Percentiles rank a stretch among this genome's conserved stretches.
These are phyloP conservation scores for Microdochium trichocladiopsis DNA, from an alignment of 2,329 filamentous ascomycete species.

Conservation along the genomic window DNA sequence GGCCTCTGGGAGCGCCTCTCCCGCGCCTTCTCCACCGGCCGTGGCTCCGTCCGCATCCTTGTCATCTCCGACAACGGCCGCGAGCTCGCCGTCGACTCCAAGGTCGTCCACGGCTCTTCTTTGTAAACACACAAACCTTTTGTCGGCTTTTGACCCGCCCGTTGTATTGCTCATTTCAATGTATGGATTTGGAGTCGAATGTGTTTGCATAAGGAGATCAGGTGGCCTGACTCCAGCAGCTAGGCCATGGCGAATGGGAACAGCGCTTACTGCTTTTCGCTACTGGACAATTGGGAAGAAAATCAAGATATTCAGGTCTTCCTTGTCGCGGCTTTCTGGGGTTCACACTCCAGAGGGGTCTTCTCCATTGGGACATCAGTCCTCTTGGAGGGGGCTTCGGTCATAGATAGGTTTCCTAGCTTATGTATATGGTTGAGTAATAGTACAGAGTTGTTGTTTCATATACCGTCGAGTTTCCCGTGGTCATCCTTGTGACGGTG, in stretches of 20 bases:
- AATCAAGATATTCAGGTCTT: background rate
- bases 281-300: background rate
- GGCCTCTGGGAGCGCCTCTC: slow-evolving; percentile 75
- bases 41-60: slow-evolving; percentile 88
- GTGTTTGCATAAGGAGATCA: slow-evolving; percentile 4
- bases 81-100: slow-evolving; percentile 97
- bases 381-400: background rate
- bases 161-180: slow-evolving; percentile 6
- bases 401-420: background rate
- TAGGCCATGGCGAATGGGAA: background rate
- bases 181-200: slow-evolving; percentile 17
- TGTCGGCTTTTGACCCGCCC: slow-evolving; percentile 1
- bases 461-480: background rate
- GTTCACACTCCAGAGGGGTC: background rate
- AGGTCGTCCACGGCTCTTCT: slow-evolving; percentile 82
- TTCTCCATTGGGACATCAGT: background rate
- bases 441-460: background rate
- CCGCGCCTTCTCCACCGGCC: slow-evolving; percentile 81
- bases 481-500: background rate
- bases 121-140: slow-evolving; percentile 36
- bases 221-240: background rate
- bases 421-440: slow-evolving; percentile 1
- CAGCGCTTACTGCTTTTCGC: background rate
- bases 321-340: no score
- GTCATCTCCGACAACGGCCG: slow-evolving; percentile 90